Conservation (phyloP, 1,284 basidiomycete genomes). For the Leccinum pachyderme region DNA sequence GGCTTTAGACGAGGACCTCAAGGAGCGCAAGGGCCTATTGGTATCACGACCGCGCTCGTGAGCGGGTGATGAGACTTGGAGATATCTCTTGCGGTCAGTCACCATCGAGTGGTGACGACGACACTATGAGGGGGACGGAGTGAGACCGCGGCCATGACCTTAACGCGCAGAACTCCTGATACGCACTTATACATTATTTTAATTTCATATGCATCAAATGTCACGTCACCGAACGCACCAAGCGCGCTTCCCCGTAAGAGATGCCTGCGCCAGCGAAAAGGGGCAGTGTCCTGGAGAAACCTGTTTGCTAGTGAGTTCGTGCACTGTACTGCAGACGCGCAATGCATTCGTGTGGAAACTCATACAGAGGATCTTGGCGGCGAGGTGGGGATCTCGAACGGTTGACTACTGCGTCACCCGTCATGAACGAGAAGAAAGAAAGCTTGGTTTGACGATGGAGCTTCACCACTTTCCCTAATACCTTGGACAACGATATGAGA, state of each 20-base stretch:
- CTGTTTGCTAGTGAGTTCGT: constrained; percentile 3
- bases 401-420: background rate
- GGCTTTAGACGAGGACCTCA: background rate
- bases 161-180: background rate
- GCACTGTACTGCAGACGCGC: background rate
- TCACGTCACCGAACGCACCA: background rate
- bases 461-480: constrained; percentile 12
- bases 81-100: constrained; percentile 7
- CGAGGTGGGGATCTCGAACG: constrained; percentile 28
- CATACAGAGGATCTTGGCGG: constrained; percentile 26
- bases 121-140: background rate
- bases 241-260: background rate
- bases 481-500: constrained; percentile 16
- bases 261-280: background rate
- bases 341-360: constrained; percentile 28
- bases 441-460: constrained; percentile 29
- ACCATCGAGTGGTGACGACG: background rate
- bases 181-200: background rate
- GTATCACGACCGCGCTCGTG: constrained; percentile 1
- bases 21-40: background rate
- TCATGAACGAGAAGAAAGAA: background rate
- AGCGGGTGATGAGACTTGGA: constrained; percentile 21
- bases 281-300: constrained; percentile 13
- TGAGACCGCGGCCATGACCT: background rate
- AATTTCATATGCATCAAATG: background rate